phyloP scores from a whole-genome alignment of 2,329 filamentous ascomycete species.

The Fusarium sp. region DNA sequence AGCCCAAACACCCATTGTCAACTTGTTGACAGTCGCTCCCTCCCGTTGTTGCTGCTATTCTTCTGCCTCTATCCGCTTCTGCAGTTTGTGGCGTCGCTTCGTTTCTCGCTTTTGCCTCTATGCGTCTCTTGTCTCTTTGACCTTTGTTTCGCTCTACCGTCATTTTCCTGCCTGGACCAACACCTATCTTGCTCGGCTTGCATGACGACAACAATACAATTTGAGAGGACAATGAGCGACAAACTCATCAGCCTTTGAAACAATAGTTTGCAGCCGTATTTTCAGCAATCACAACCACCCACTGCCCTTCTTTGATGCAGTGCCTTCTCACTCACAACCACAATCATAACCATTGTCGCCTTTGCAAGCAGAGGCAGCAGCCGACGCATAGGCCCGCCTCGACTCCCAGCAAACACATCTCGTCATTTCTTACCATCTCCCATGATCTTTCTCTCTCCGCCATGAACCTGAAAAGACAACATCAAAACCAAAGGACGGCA shows the following conservation, averaged over 20 bases:
- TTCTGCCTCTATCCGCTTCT: constrained; percentile 7
- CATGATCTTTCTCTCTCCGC: constrained; percentile 50
- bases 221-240: constrained; percentile 37
- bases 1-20: constrained; percentile 1
- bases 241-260: constrained; percentile 36
- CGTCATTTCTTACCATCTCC: constrained; percentile 32
- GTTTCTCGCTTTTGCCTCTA: constrained; percentile 24
- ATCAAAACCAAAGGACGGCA: constrained; percentile 55
- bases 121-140: constrained; percentile 14
- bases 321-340: constrained; percentile 1
- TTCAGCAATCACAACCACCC: constrained; percentile 11
- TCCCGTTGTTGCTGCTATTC: constrained; percentile 1
- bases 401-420: constrained; percentile 21
- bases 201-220: constrained; percentile 32
- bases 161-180: constrained; percentile 22
- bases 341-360: constrained; percentile 1
- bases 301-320: constrained; percentile 6
- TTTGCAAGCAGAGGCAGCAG: constrained; percentile 11
- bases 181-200: constrained; percentile 19
- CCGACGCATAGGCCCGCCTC: not conserved
- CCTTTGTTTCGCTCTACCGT: constrained; percentile 17
- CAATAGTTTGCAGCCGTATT: constrained; percentile 21
- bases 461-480: constrained; percentile 58
- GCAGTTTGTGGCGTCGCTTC: constrained; percentile 32
- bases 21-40: constrained; percentile 16